Base-by-base conservation (phyloP, 1,284 basidiomycete species). In the Ganoderma lucidum region DNA sequence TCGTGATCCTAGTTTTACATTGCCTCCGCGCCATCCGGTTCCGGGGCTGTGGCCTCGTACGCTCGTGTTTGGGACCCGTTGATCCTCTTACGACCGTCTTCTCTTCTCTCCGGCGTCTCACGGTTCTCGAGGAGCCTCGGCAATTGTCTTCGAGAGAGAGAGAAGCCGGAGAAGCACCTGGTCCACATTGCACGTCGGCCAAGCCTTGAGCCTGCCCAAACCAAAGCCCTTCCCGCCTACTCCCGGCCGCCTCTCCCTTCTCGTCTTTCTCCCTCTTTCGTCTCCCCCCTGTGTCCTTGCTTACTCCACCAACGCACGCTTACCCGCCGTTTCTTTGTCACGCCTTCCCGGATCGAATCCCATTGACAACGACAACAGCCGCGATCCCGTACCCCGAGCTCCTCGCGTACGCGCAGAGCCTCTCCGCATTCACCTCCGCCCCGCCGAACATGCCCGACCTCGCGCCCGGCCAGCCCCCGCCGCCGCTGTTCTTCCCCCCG, bases 361-460 rank as follows among this genome's bases (percentile, higher is more conserved):
- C 63, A 30, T 15, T 15, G 67, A 32, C 39, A 71, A 37, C 15
- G 67, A 32, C 41, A 71, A 37, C 67, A 94, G 93, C 88, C 28
- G 84, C 93, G 17, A 89, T 94, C 70, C 91, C 92, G 5, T 94
- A 94, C 76, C 91, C 92, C 3, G 92, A 94, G 76, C 83, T 95
- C 19, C 84, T 95, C 68, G 87, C 90, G 3, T 95, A 94, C 77
- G 93, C 93, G 2, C 91, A 94, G 76, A 92, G 90, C 72, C 83
- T 95, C 62, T 93, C 92, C 71, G 87, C 91, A 19, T 94, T 94
- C 80, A 93, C 93, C 5, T 94, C 93, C 48, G 93, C 93, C 12
- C 93, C 93, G 6, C 93, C 93, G 15, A 93, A 93, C 77, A 92
- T 93, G 88, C 91, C 92, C 39, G 91, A 94, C 73, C 83, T 87